phyloP scores from a whole-genome alignment of 1,139 yeast genomes.

The Hemisphaericaspora xylanilytica region DNA sequence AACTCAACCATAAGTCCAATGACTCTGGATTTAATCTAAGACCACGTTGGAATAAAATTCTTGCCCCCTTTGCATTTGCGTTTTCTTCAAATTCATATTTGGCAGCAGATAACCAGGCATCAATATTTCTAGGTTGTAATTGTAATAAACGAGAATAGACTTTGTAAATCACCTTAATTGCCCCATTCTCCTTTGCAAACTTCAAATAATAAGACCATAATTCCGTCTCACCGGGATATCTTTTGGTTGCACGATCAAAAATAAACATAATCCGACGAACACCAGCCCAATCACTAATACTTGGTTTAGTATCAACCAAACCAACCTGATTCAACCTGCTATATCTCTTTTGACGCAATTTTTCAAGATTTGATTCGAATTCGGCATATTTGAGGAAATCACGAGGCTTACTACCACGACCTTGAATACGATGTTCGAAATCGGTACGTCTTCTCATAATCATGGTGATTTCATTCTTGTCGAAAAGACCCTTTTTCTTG shows the following conservation, averaged over 20 bases:
- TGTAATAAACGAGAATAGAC: slow-evolving; percentile 77
- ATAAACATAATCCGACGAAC: slow-evolving; percentile 78
- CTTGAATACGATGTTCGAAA: slow-evolving; percentile 86
- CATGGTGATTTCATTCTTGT: slow-evolving; percentile 72
- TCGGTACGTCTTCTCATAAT: slow-evolving; percentile 94
- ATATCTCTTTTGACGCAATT: slow-evolving; percentile 70
- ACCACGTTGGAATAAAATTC: slow-evolving; percentile 81
- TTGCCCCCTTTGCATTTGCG: slow-evolving; percentile 85
- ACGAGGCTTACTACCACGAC: slow-evolving; percentile 75
- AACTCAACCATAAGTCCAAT: slow-evolving; percentile 74
- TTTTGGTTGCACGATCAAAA: slow-evolving; percentile 77
- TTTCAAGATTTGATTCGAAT: slow-evolving; percentile 79
- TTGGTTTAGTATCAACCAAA: slow-evolving; percentile 49
- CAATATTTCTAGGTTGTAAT: slow-evolving; percentile 86
- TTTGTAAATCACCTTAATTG: slow-evolving; percentile 77
- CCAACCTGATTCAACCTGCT: slow-evolving; percentile 58
- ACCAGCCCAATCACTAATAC: slow-evolving; percentile 87
- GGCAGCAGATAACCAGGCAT: slow-evolving; percentile 94
- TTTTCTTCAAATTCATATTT: slow-evolving; percentile 88
- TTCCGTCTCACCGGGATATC: slow-evolving; percentile 73
- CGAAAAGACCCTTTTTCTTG: slow-evolving; percentile 75
- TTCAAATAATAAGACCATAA: slow-evolving; percentile 79
- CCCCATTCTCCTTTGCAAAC: slow-evolving; percentile 70
- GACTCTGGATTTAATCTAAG: slow-evolving; percentile 80
- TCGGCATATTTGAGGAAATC: slow-evolving; percentile 81